Base-by-base conservation (phyloP, 225 moss, liverwort and hornwort genomes). In the Asterella californica region DNA sequence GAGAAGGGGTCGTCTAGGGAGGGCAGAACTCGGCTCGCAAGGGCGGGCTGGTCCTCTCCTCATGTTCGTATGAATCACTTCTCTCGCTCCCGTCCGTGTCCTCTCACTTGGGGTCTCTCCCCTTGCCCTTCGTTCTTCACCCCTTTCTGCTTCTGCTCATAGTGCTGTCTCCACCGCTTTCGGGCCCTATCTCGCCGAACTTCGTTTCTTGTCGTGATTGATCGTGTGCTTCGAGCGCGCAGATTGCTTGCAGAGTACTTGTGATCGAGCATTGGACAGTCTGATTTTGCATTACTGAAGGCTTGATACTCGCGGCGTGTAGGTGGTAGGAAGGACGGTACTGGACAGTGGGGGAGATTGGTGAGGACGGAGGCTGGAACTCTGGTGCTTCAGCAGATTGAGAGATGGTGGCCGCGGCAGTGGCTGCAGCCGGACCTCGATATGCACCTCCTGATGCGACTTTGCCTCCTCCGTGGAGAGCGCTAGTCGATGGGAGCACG, bases 401-500 rank as follows among this genome's bases (percentile, higher is more conserved):
- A 78, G 87, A 87, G 83, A 96, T 96, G 96, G 96, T 96, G 80
- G 96, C 92, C 82, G 91, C 93, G 79, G 84, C 92, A 77, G 91
- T 91, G 53, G 88, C 94, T 81, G 89, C 96, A 60, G 92, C 88
- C 66, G 87, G 87, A 80, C 96, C 96, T 79, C 87, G 96, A 72
- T 96, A 96, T 73, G 96, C 96, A 47, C 94, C 96, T 76, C 85
- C 90, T 0, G 96, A 96, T 86, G 89, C 91, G 62, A 91, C 94
- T 4, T 79, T 96, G 27, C 96, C 96, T 2, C 83, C 74, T 12
- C 96, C 96, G 8, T 96, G 96, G 96, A 96, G 87, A 84, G 88
- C 88, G 48, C 83, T 96, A 50, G 96, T 96, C 63, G 96, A 96
- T 85, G 96, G 96, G 29, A 90, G 78, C 70, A 96, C 94, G 45